These are phyloP conservation scores for Diaporthe caulivora DNA, from an alignment of 2,329 filamentous ascomycete species.

Conservation along the genomic window DNA sequence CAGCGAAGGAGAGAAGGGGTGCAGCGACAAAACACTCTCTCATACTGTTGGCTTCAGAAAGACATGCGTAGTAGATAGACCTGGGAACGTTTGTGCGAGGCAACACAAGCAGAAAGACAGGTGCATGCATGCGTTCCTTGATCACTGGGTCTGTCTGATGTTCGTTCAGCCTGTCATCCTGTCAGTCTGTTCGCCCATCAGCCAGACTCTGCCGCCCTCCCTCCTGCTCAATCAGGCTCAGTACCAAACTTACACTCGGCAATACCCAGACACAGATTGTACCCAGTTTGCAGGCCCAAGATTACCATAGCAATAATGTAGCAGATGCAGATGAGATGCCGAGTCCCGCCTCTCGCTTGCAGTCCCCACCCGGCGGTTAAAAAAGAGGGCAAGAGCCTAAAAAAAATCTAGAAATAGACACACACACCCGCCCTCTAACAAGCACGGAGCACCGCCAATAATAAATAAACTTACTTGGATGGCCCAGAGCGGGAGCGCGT, in stretches of 20 bases:
- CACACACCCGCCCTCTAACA: conserved; percentile 13
- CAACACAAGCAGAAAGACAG: neutral
- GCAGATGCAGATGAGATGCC: conserved; percentile 13
- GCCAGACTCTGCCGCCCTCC: neutral
- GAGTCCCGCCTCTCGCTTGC: conserved; percentile 25
- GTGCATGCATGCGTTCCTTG: neutral
- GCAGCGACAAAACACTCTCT: conserved; percentile 37
- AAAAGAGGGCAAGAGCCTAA: conserved; percentile 19
- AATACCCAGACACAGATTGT: neutral
- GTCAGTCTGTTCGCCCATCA: too few relatives aligned
- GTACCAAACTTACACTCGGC: neutral
- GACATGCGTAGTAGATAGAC: too few relatives aligned
- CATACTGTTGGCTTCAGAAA: too few relatives aligned
- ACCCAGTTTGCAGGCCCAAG: neutral
- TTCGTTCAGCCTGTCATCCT: neutral
- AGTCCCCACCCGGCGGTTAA: conserved; percentile 23
- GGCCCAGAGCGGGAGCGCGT: conserved; percentile 8
- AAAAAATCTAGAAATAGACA: conserved; percentile 21
- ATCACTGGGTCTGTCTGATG: neutral
- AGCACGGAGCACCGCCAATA: neutral
- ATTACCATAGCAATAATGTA: too few relatives aligned
- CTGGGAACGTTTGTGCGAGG: neutral
- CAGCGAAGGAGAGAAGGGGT: conserved; percentile 23
- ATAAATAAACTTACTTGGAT: neutral
- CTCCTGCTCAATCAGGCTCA: neutral